A percentile compares a stretch with the other conserved stretches of the same genome.
phyloP scores from a whole-genome alignment of 2,329 filamentous ascomycete genomes.

The Juglanconis oblonga region DNA sequence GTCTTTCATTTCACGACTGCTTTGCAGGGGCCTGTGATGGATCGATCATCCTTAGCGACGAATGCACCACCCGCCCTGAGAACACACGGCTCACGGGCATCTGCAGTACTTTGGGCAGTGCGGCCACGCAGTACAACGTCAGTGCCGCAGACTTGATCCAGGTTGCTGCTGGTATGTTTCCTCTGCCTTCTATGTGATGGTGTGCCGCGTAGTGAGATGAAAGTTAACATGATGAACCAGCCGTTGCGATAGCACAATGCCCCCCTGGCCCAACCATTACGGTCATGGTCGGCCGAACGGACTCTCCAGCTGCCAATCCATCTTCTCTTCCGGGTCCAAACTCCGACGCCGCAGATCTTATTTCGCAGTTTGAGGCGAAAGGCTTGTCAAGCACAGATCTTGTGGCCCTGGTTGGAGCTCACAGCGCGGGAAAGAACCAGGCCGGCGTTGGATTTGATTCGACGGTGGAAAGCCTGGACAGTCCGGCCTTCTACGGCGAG shows the following conservation, averaged over 20 bases:
- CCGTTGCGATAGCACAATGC: conserved; percentile 23
- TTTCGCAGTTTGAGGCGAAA: conserved; percentile 23
- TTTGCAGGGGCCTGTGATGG: conserved; percentile 28
- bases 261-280: conserved; percentile 22
- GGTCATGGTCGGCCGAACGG: conserved; percentile 25
- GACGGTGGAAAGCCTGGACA: conserved; percentile 22
- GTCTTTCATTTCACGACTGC: conserved; percentile 29
- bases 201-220: background rate
- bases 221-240: conserved; percentile 10
- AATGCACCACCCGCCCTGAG: conserved; percentile 25
- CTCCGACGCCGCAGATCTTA: conserved; percentile 19
- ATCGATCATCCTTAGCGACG: conserved; percentile 26
- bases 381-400: conserved; percentile 25
- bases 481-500: conserved; percentile 24
- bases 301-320: conserved; percentile 23
- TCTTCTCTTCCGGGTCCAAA: conserved; percentile 21
- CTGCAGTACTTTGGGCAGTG: conserved; percentile 24
- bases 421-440: conserved; percentile 25
- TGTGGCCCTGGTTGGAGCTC: conserved; percentile 25
- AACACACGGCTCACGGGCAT: conserved; percentile 25
- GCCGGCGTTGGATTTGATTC: conserved; percentile 22
- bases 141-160: conserved; percentile 28
- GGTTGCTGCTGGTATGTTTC: conserved; percentile 26
- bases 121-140: conserved; percentile 23
- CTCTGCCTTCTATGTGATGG: too few species aligned